A percentile compares a stretch with the other conserved stretches of the same genome.
Evolutionary conservation across 441 rosid species (phyloP).

Genomic region (Rhodomyrtus psidioides): DNA sequence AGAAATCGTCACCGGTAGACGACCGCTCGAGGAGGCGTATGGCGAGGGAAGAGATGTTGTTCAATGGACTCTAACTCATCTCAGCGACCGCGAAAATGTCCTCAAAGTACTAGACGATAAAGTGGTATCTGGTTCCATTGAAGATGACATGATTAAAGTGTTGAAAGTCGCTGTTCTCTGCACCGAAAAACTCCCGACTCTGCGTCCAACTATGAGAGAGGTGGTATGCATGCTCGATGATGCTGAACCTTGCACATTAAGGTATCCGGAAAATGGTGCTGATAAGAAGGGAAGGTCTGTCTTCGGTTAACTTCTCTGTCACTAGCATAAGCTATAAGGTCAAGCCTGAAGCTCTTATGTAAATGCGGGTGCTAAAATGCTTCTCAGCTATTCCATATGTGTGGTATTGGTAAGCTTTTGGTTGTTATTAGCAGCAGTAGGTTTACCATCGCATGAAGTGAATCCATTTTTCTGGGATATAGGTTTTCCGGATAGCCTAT

Average conservation of each 20-base stretch:
- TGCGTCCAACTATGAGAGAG: conserved; percentile 81
- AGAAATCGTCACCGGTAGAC: conserved; percentile 53
- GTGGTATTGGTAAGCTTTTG: not conserved
- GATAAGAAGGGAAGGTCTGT: conserved; percentile 7
- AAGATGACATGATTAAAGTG: conserved; percentile 60
- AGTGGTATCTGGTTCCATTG: conserved; percentile 23
- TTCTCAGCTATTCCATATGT: not conserved
- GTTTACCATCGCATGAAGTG: not conserved
- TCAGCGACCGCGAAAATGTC: conserved; percentile 37
- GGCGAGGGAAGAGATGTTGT: conserved; percentile 80
- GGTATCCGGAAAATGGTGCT: conserved; percentile 16
- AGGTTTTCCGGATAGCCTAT: not conserved
- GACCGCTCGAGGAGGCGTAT: conserved; percentile 55
- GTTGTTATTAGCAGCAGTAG: not conserved
- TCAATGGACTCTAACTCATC: conserved; percentile 51
- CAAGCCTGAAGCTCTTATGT: not conserved
- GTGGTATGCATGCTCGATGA: conserved; percentile 70
- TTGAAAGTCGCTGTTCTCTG: conserved; percentile 64
- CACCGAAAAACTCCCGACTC: conserved; percentile 70
- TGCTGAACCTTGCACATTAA: conserved; percentile 45
- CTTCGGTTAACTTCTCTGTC: not conserved
- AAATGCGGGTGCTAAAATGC: not conserved
- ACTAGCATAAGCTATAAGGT: not conserved
- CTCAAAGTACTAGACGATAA: conserved; percentile 42
- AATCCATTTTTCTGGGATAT: not conserved